phyloP scores from a whole-genome alignment of 371 early-diverging fungal species.

The Mucor circinelloides region DNA sequence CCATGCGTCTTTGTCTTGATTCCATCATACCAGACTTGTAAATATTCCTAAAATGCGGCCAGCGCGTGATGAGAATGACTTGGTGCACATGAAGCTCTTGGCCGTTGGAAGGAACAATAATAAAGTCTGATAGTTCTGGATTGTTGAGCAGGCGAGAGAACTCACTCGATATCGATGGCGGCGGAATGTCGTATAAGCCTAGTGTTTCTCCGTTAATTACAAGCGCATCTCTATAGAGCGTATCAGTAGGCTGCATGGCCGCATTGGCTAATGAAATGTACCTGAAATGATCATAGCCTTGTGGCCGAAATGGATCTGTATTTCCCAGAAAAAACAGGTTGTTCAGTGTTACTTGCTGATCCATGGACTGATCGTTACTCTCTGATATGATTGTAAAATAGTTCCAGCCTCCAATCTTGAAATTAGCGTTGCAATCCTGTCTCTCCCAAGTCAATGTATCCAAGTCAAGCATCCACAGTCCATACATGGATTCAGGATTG shows the following conservation, averaged over 20 bases:
- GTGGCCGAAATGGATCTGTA: constrained; percentile 57
- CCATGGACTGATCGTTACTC: constrained; percentile 3
- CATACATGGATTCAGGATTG: constrained; percentile 36
- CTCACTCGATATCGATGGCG: constrained; percentile 35
- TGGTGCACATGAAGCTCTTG: constrained; percentile 64
- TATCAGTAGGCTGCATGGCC: background rate
- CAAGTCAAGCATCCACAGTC: constrained; percentile 69
- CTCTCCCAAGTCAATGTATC: constrained; percentile 64
- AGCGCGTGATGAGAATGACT: constrained; percentile 68
- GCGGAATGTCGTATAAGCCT: constrained; percentile 60
- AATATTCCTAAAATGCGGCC: constrained; percentile 73
- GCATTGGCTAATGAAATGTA: constrained; percentile 1
- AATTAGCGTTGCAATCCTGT: constrained; percentile 56
- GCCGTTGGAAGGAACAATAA: constrained; percentile 51
- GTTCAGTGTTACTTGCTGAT: constrained; percentile 25
- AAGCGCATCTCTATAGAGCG: constrained; percentile 46
- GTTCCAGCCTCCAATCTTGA: constrained; percentile 66
- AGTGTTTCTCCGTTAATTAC: constrained; percentile 60
- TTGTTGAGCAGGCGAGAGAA: constrained; percentile 59
- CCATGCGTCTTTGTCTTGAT: constrained; percentile 53
- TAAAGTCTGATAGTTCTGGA: constrained; percentile 66
- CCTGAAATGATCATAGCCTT: constrained; percentile 66
- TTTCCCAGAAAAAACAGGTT: constrained; percentile 57
- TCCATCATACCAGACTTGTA: constrained; percentile 71
- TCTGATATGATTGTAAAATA: constrained; percentile 58